Conservation (phyloP, 257 asterid genomes). For the Primulina eburnea region DNA sequence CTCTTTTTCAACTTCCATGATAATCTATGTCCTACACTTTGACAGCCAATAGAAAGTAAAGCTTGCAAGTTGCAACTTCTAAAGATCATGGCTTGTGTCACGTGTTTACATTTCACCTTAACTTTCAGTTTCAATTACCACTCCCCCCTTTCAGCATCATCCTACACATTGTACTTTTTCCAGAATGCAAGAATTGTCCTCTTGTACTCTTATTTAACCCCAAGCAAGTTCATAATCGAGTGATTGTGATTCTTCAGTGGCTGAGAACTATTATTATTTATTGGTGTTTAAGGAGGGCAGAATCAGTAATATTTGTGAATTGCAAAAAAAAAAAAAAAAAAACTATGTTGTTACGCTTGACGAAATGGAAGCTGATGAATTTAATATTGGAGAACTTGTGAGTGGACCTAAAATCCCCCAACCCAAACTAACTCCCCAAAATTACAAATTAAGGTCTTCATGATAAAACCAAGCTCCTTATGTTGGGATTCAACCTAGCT, state of each 20-base stretch:
- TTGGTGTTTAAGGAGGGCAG: neutral
- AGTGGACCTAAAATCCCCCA: neutral
- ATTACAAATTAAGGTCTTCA: neutral
- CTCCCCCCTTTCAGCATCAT: neutral
- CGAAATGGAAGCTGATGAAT: neutral
- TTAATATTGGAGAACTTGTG: neutral
- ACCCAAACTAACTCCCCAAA: neutral
- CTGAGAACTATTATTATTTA: no score
- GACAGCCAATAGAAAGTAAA: no score
- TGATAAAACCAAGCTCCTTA: neutral
- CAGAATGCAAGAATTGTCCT: neutral
- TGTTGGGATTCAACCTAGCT: constrained; percentile 2
- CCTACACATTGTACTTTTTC: neutral
- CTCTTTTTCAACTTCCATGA: no score
- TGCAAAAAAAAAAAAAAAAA: no score
- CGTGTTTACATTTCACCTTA: neutral
- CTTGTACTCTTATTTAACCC: neutral
- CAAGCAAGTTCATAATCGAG: neutral
- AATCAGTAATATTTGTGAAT: neutral
- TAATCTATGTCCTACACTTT: no score
- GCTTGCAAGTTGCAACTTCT: no score
- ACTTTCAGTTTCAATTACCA: neutral
- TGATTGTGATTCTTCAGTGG: neutral
- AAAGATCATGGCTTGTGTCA: neutral
- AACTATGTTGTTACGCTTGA: neutral